These are phyloP conservation scores for Termitomyces sp. DNA, from an alignment of 768 basidiomycete genomes.

Conservation along the genomic window DNA sequence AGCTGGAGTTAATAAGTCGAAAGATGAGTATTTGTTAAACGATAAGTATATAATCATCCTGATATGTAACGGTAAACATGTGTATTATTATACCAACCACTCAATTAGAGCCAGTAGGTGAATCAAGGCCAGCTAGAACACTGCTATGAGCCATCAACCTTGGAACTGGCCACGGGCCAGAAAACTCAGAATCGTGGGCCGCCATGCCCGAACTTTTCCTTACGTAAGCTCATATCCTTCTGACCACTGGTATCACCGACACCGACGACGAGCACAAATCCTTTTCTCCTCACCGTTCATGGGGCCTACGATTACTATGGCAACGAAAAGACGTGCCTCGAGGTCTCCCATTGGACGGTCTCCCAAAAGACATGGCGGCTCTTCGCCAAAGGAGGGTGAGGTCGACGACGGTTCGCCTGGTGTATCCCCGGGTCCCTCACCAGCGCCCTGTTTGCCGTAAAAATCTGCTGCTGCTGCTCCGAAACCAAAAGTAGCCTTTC, in stretches of 20 bases:
- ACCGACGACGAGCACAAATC: constrained; percentile 9
- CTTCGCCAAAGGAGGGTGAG: constrained; percentile 81
- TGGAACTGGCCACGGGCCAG: not conserved
- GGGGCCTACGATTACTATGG: constrained; percentile 27
- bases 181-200: not conserved
- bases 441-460: constrained; percentile 25
- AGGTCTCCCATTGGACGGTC: constrained; percentile 45
- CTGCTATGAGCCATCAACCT: not conserved
- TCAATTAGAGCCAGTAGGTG: not conserved
- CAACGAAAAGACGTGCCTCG: constrained; percentile 56
- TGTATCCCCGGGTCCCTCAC: constrained; percentile 16
- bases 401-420: constrained; percentile 49
- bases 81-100: not conserved
- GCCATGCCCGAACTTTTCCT: constrained; percentile 2
- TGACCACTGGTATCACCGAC: constrained; percentile 7
- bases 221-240: constrained; percentile 16
- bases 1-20: too few relatives aligned
- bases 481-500: constrained; percentile 60
- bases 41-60: too few relatives aligned
- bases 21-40: too few relatives aligned
- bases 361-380: constrained; percentile 50
- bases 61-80: not conserved
- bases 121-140: not conserved
- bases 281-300: constrained; percentile 13
- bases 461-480: constrained; percentile 22